Evolutionary conservation across 2,329 filamentous ascomycete genomes (phyloP).

Genomic region (Trichoderma brevicompactum): DNA sequence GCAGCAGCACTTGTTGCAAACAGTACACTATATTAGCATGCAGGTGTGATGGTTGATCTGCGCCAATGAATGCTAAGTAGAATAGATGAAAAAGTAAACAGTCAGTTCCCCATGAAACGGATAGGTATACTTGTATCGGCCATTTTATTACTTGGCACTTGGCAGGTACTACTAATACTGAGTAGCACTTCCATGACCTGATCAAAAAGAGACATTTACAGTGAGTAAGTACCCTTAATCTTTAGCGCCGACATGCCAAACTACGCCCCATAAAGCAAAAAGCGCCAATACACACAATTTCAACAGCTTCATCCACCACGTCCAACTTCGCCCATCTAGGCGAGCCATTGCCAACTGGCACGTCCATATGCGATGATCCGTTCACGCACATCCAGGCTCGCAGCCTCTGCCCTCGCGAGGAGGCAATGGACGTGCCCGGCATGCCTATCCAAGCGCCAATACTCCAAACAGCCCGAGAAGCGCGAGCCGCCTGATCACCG

Average conservation of each 20-base stretch:
- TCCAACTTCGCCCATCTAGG: background rate
- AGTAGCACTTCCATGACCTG: background rate
- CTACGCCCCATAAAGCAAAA: slow-evolving; percentile 18
- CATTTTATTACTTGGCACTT: no score
- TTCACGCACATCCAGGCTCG: slow-evolving; percentile 34
- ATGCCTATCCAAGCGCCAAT: slow-evolving; percentile 40
- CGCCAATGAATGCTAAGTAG: no score
- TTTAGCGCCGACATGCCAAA: slow-evolving; percentile 9
- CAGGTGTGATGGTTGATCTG: no score
- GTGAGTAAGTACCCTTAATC: background rate
- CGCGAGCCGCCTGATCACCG: slow-evolving; percentile 59
- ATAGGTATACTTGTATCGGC: no score
- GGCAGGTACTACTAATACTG: background rate
- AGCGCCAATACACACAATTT: background rate
- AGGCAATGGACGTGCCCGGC: slow-evolving; percentile 41
- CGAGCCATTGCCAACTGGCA: slow-evolving; percentile 25
- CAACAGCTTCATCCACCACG: background rate
- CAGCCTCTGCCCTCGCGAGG: slow-evolving; percentile 30
- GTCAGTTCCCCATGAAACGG: no score
- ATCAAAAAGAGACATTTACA: background rate
- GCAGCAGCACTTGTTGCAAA: background rate
- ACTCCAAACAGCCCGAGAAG: slow-evolving; percentile 38
- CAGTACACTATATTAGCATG: no score
- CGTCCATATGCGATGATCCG: slow-evolving; percentile 39
- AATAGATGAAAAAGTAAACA: no score